Evolutionary conservation across 2,329 filamentous ascomycete species (phyloP).

Genomic region (Penicillium sp.): DNA sequence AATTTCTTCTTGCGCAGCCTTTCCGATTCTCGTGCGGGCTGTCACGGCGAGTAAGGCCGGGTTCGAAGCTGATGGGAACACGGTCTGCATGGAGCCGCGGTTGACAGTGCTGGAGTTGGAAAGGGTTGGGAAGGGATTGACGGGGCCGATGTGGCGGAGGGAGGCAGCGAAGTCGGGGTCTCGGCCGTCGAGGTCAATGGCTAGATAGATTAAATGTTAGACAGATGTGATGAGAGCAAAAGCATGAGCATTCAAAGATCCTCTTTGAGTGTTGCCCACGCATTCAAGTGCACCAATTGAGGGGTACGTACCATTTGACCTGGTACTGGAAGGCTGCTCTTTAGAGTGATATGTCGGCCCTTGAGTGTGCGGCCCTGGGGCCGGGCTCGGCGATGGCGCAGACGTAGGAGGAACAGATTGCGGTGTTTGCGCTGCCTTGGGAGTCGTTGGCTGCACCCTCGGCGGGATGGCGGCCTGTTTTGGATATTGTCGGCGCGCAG

Average conservation of each 20-base stretch:
- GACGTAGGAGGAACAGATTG: constrained; percentile 12
- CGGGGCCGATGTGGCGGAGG: constrained; percentile 67
- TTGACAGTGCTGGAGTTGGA: constrained; percentile 59
- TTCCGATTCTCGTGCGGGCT: constrained; percentile 55
- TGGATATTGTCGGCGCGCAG: constrained; percentile 60
- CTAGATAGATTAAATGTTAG: constrained; percentile 34
- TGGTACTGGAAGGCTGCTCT: constrained; percentile 38
- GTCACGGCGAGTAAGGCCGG: constrained; percentile 59
- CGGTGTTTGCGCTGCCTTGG: constrained; percentile 20
- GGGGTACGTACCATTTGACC: constrained; percentile 39
- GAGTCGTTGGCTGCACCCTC: constrained; percentile 33
- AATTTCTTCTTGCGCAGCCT: constrained; percentile 59
- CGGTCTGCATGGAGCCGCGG: constrained; percentile 37
- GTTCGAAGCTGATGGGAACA: constrained; percentile 50
- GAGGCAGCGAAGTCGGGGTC: constrained; percentile 76
- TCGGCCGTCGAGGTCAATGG: constrained; percentile 63
- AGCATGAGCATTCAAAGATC: neutral
- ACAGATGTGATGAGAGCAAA: neutral
- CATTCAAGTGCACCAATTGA: neutral
- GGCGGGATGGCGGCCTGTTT: constrained; percentile 47
- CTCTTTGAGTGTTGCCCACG: neutral
- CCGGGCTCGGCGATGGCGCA: constrained; percentile 2
- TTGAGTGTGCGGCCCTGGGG: constrained; percentile 10
- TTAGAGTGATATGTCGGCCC: constrained; percentile 43
- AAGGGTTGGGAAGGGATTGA: constrained; percentile 60